A percentile compares a stretch with the other conserved stretches of the same genome.
Evolutionary conservation across 2,329 filamentous ascomycete genomes (phyloP).

Genomic region (Penicillium sp.): DNA sequence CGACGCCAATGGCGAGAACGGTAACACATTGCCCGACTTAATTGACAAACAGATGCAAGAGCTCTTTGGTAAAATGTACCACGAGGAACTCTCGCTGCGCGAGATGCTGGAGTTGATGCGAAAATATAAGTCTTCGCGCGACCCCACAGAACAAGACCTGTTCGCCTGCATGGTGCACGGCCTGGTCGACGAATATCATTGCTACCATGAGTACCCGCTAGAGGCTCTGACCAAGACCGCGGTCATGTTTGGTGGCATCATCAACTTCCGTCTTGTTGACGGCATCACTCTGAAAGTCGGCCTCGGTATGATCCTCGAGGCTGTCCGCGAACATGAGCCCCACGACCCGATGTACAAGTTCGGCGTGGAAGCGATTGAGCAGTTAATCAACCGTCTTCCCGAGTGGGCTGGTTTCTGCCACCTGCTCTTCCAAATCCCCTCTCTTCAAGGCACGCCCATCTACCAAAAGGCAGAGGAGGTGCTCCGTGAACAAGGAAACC

Average conservation of each 20-base stretch:
- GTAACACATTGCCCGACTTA: conserved; percentile 74
- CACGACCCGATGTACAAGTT: conserved; percentile 98
- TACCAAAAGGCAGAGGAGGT: conserved; percentile 80
- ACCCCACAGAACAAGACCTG: conserved; percentile 82
- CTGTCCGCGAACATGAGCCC: conserved; percentile 77
- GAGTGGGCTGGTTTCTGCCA: conserved; percentile 97
- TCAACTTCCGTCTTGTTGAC: conserved; percentile 87
- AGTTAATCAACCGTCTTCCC: conserved; percentile 74
- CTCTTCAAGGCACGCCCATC: conserved; percentile 79
- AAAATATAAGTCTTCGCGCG: conserved; percentile 81
- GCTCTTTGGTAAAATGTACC: conserved; percentile 97
- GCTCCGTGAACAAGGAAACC: conserved; percentile 63
- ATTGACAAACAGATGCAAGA: conserved; percentile 94
- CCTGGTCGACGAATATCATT: conserved; percentile 93
- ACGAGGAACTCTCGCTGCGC: conserved; percentile 79
- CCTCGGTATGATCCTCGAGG: conserved; percentile 96
- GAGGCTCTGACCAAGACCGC: conserved; percentile 94
- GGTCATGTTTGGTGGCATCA: conserved; percentile 93
- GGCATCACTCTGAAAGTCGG: conserved; percentile 88
- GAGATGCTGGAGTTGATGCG: conserved; percentile 81
- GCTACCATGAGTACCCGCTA: conserved; percentile 93
- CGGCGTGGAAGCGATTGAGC: conserved; percentile 88
- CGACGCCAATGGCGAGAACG: conserved; percentile 74
- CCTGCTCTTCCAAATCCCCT: conserved; percentile 76
- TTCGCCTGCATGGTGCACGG: conserved; percentile 99